Conservation (phyloP, 768 basidiomycete genomes). For the Lactifluus volemus region DNA sequence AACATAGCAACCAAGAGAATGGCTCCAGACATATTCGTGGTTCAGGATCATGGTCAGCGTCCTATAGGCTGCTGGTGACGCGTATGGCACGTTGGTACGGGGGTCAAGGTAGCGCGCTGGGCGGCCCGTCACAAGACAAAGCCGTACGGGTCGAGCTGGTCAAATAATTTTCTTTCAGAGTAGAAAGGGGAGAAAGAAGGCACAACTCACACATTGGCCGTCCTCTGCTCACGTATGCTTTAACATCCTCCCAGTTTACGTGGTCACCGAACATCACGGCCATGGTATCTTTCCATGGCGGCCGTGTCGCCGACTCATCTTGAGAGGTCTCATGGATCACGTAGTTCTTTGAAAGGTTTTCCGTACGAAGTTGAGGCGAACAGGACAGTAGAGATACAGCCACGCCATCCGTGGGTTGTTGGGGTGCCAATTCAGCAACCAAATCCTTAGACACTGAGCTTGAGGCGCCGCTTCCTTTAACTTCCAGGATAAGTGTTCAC, state of each 20-base stretch:
- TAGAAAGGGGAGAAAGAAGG: constrained; percentile 2
- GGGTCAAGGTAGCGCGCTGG: constrained; percentile 77
- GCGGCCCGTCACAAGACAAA: constrained; percentile 73
- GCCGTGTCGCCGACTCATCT: constrained; percentile 37
- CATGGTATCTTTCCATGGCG: constrained; percentile 68
- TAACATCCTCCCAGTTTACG: constrained; percentile 68
- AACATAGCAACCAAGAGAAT: constrained; percentile 36
- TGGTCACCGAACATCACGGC: constrained; percentile 78
- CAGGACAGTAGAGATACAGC: neutral
- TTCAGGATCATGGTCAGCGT: constrained; percentile 50
- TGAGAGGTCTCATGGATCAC: constrained; percentile 57
- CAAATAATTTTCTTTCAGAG: neutral
- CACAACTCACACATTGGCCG: constrained; percentile 49
- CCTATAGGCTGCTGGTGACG: constrained; percentile 56
- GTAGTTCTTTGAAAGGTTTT: constrained; percentile 59
- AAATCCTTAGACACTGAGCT: neutral
- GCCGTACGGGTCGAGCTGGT: constrained; percentile 54
- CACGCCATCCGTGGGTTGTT: neutral
- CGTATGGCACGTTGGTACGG: constrained; percentile 69
- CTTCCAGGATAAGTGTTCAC: neutral
- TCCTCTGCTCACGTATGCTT: constrained; percentile 54
- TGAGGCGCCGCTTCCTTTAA: neutral
- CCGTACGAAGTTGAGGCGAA: constrained; percentile 22
- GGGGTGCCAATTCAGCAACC: neutral
- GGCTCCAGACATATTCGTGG: constrained; percentile 65